These are phyloP conservation scores for Steccherinum ochraceum DNA, from an alignment of 768 basidiomycete species.

Conservation along the genomic window DNA sequence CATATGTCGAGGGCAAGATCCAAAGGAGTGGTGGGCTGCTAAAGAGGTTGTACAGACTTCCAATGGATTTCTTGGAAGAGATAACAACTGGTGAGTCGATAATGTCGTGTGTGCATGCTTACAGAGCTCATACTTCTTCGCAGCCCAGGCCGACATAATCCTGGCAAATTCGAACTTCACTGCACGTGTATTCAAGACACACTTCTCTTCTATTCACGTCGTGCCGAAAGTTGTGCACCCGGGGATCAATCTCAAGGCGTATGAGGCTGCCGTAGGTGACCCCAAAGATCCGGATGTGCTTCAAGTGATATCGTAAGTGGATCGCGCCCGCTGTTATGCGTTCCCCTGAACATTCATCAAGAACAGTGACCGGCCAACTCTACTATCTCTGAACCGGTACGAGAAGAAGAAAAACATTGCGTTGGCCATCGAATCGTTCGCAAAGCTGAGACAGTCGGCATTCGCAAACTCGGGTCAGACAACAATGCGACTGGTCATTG, in stretches of 20 bases:
- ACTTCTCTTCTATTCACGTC: constrained; percentile 62
- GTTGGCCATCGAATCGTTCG: constrained; percentile 78
- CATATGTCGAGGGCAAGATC: constrained; percentile 47
- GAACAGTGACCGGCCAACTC: constrained; percentile 51
- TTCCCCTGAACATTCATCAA: not conserved
- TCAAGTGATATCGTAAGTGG: constrained; percentile 52
- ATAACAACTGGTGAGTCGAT: constrained; percentile 68
- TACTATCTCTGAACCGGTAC: constrained; percentile 90
- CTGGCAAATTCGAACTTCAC: constrained; percentile 93
- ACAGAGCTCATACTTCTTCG: not conserved
- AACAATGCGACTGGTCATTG: constrained; percentile 67
- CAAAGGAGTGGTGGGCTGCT: constrained; percentile 41
- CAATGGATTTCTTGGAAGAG: constrained; percentile 90
- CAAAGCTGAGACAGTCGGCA: constrained; percentile 36
- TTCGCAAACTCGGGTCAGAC: constrained; percentile 12
- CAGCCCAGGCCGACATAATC: constrained; percentile 86
- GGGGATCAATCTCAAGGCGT: constrained; percentile 80
- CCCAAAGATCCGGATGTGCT: constrained; percentile 42
- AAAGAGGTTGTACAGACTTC: constrained; percentile 75
- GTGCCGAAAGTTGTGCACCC: constrained; percentile 87
- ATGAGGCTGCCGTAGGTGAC: constrained; percentile 38
- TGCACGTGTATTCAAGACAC: constrained; percentile 65
- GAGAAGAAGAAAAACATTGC: constrained; percentile 91
- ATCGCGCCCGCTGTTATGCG: not conserved
- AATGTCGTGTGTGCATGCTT: not conserved